Evolutionary conservation across 768 basidiomycete genomes (phyloP).

Genomic region (Pleurotus pulmonarius): DNA sequence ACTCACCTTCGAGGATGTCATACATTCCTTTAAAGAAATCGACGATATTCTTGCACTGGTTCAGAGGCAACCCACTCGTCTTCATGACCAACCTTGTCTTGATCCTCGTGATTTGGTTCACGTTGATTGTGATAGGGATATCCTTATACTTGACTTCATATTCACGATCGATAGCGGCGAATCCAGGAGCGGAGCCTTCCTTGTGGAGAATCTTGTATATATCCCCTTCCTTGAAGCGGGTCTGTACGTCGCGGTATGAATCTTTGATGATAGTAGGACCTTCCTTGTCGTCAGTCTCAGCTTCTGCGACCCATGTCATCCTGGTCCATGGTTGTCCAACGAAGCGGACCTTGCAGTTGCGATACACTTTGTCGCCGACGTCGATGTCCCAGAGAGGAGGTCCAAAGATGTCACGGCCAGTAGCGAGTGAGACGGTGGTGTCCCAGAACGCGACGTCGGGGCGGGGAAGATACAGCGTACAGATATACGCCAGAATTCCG

Average conservation of each 20-base stretch:
- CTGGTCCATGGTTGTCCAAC: not conserved
- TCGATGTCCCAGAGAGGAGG: conserved; percentile 1
- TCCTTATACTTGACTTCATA: not conserved
- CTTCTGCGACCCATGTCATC: not conserved
- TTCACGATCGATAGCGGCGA: not conserved
- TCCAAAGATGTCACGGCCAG: not conserved
- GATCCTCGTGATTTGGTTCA: not conserved
- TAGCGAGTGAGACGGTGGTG: not conserved
- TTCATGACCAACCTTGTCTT: not conserved
- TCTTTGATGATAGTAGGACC: conserved; percentile 1
- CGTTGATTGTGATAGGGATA: not conserved
- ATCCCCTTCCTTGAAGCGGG: not conserved
- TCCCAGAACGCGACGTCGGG: not conserved
- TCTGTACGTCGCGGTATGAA: not conserved
- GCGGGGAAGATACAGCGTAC: not conserved
- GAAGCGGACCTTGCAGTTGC: not conserved
- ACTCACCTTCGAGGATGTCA: conserved; percentile 2
- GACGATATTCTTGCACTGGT: not conserved
- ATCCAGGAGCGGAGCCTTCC: not conserved
- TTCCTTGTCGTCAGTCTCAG: not conserved
- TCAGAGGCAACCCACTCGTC: not conserved
- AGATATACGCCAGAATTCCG: not conserved
- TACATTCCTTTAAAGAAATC: conserved; percentile 6
- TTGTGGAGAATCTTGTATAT: not conserved
- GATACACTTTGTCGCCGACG: not conserved